These are phyloP conservation scores for Galerina marginata DNA, from an alignment of 768 basidiomycete genomes.

Conservation along the genomic window DNA sequence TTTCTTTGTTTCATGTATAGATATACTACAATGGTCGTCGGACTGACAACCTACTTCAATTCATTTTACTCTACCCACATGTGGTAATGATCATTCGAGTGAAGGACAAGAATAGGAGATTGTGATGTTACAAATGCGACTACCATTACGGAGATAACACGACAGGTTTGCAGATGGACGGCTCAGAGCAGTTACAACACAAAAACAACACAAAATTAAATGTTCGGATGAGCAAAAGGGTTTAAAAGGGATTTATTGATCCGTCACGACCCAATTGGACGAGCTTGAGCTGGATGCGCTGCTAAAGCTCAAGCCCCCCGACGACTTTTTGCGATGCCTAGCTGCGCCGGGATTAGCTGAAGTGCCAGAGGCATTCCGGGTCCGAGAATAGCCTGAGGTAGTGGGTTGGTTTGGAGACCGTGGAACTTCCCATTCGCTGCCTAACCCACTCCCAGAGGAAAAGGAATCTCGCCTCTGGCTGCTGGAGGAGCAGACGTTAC, in stretches of 20 bases:
- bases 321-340: constrained; percentile 1
- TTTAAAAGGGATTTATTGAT: neutral
- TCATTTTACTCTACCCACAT: no score
- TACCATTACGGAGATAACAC: neutral
- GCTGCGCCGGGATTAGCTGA: neutral
- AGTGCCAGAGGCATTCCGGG: neutral
- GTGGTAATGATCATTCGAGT: no score
- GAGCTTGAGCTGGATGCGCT: constrained; percentile 8
- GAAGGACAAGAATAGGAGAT: neutral
- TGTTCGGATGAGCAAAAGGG: neutral
- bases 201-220: neutral
- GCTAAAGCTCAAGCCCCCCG: constrained; percentile 10
- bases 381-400: neutral
- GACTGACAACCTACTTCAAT: no score
- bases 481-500: neutral
- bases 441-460: neutral
- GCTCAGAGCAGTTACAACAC: neutral
- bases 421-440: neutral
- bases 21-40: no score
- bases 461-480: neutral
- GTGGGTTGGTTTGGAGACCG: neutral
- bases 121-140: neutral
- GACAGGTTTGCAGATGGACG: neutral
- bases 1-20: neutral
- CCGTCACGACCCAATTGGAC: constrained; percentile 11